Base-by-base conservation (phyloP, 495 filamentous ascomycete species). In the Penicillium pulvis region DNA sequence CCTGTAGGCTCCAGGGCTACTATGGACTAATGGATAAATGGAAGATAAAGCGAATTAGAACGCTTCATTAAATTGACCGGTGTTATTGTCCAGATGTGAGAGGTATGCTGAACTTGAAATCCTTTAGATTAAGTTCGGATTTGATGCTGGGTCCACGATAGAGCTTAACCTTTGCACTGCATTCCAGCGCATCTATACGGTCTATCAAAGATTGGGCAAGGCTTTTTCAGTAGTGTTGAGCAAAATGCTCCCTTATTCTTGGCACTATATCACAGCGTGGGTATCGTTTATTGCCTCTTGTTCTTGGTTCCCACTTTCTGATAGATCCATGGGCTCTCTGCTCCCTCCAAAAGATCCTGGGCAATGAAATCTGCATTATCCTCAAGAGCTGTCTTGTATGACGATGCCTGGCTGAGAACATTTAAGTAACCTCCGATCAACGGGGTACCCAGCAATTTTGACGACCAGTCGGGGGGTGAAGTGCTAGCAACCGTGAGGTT, bases 341-440 rank as follows among this genome's bases (percentile, higher is more conserved):
- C 23, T n/a, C 57, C 62, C 17, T 58, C 50, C 26, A 67, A 64
- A 49, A 76, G 57, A 60, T 77, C 74, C 43, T 59, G 60, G 10
- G 74, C 72, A 36, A 77, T 67, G 23, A 75, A 67, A 57, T 75
- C 71, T 4, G 70, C 72, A 57, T 68, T 67, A 35, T 69, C 61
- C 43, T 76, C 74, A 17, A 70, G 59, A 3, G 53, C 54, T 14
- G 68, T 64, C 14, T 11, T 54, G 57, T 72, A 74, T 4, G 47
- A 53, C 12, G 43, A 9, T 9, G 42, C 44, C 50, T 72, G 70
- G n/a, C 35, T 43, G 9, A 65, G 24, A 16, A 60, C 17, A 51
- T 62, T 64, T 12, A 66, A 16, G 43, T 60, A 58, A 0, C 55
- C 55, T 31, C 70, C 70, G 30, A 72, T 14, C 20, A 63, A 28